Evolutionary conservation across 257 asterid species (phyloP), one percentile per base, ranked within the genome.

Genomic region (Dorcoceras hygrometricum): DNA sequence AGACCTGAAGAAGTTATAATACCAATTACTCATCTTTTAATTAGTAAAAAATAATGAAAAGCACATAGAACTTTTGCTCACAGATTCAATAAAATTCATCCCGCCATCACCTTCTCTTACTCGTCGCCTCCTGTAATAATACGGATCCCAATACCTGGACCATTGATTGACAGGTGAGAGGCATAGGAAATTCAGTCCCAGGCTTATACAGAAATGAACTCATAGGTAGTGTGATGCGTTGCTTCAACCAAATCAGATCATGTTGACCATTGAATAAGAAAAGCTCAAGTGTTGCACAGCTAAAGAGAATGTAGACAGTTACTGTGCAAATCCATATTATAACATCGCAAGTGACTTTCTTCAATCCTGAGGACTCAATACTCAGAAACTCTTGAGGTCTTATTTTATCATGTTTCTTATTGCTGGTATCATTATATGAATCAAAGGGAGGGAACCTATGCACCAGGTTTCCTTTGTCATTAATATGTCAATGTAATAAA

Each of bases 141-240:
- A 78, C 27, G 97, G 99, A 94, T 94, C 96, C 96, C 95, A 90
- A 57, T 86, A 94, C 99, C 99, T 94, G 77, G 72, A 74, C 59
- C 70, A 55, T 67, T 48, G 43, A 57, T 58, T 32, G 64, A 72
- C 58, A 29, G 59, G 67, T 63, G 29, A 75, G 34, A 39, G 53
- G 62, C 14, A 68, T 1, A 18, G 20, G 68, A 63, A 23, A 23
- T 23, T 68, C 46, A 18, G 62, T 50, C 50, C 25, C 29, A 14
- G 27, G 26, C 46, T 57, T 70, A 46, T 4, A 18, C 5, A 46
- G 54, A 14, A 46, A 46, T 5, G 54, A 46, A 46, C 16, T 16
- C 22, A 18, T 46, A 46, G 7, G 54, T 46, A 18, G 6, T 54
- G 56, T 58, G 57, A 19, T 29, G 36, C 56, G 39, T 60, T 70